A percentile compares a stretch with the other conserved stretches of the same genome.
phyloP scores from a whole-genome alignment of 768 basidiomycete genomes.

The Wakefieldia striispora region DNA sequence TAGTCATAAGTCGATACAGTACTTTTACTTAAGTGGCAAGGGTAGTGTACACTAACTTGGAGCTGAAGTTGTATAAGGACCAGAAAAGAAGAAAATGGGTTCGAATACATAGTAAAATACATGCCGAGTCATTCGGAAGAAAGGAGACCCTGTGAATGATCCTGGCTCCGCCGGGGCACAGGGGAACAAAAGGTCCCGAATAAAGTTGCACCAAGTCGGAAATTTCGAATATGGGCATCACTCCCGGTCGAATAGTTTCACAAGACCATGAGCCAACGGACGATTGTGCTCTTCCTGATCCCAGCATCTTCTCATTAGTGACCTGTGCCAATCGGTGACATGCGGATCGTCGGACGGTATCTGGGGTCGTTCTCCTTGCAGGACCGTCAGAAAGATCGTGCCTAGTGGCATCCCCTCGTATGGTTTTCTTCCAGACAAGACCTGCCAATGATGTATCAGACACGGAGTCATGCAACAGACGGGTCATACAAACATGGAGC shows the following conservation, averaged over 20 bases:
- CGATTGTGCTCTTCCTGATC: conserved; percentile 12
- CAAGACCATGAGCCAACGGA: conserved; percentile 14
- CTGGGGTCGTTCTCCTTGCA: conserved; percentile 11
- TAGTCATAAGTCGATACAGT: too few species aligned
- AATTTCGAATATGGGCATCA: background rate
- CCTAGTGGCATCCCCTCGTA: background rate
- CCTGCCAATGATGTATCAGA: conserved; percentile 14
- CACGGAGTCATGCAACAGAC: background rate
- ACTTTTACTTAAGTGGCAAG: too few species aligned
- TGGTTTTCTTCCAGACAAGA: conserved; percentile 22
- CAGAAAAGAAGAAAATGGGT: too few species aligned
- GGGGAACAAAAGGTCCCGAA: background rate
- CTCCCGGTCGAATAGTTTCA: background rate
- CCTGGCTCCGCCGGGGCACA: background rate
- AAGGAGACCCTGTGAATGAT: too few species aligned
- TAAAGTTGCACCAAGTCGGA: background rate
- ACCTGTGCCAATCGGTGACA: conserved; percentile 2
- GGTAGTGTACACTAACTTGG: too few species aligned
- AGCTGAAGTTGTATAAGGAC: too few species aligned
- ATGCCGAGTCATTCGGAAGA: background rate
- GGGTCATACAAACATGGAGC: conserved; percentile 21
- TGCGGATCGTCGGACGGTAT: conserved; percentile 4
- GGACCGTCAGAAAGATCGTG: background rate
- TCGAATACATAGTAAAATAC: background rate
- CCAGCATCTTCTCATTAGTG: conserved; percentile 19